Conservation (phyloP, 768 basidiomycete genomes). For the Neoboletus magnificus region DNA sequence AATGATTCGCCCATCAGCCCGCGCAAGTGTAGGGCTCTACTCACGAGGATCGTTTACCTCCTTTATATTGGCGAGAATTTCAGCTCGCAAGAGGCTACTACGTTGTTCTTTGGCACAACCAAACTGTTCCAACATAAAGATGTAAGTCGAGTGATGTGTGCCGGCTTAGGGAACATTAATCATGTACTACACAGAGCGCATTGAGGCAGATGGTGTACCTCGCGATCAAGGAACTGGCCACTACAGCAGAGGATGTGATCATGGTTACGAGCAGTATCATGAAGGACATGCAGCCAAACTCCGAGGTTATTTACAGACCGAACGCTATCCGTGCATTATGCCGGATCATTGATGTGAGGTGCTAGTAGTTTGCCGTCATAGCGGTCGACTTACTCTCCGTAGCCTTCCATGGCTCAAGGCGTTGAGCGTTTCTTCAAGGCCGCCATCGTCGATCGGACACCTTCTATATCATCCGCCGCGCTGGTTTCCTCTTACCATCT, state of each 20-base stretch:
- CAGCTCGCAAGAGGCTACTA: constrained; percentile 93
- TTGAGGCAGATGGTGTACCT: constrained; percentile 97
- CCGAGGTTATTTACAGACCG: constrained; percentile 96
- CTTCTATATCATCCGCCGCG: constrained; percentile 93
- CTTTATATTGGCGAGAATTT: constrained; percentile 96
- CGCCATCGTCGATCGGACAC: constrained; percentile 95
- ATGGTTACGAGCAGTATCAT: constrained; percentile 99
- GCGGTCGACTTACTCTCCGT: constrained; percentile 8
- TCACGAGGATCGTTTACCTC: constrained; percentile 95
- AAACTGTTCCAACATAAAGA: constrained; percentile 99
- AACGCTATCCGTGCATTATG: constrained; percentile 96
- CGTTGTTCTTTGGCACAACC: constrained; percentile 97
- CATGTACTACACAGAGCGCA: constrained; percentile 59
- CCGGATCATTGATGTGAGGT: constrained; percentile 91
- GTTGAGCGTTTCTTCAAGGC: constrained; percentile 99
- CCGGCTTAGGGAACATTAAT: background rate
- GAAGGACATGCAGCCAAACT: constrained; percentile 99
- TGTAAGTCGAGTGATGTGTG: constrained; percentile 50
- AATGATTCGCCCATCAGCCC: constrained; percentile 99
- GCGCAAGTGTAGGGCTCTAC: constrained; percentile 91
- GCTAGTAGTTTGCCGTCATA: constrained; percentile 35
- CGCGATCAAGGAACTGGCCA: constrained; percentile 95
- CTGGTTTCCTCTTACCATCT: constrained; percentile 97
- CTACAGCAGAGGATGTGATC: constrained; percentile 96
- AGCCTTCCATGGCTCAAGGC: constrained; percentile 99